phyloP scores from a whole-genome alignment of 2,329 filamentous ascomycete species.

The Colletotrichum sublineola region DNA sequence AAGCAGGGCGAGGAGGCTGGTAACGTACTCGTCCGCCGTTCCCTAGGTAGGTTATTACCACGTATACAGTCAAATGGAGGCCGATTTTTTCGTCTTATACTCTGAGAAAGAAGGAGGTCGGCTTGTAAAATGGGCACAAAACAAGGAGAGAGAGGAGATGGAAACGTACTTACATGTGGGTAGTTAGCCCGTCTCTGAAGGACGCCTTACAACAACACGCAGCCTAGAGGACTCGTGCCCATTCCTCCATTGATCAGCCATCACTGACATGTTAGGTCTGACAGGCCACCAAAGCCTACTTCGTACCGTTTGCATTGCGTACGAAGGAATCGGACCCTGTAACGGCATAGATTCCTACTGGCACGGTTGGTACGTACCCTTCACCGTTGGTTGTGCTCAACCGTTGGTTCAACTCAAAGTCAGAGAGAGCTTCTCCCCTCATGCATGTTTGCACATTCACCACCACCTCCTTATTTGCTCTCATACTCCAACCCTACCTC shows the following conservation, averaged over 20 bases:
- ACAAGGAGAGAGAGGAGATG: background rate
- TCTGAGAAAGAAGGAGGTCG: too few relatives aligned
- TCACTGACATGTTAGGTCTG: slow-evolving; percentile 7
- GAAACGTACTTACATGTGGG: background rate
- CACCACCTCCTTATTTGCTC: background rate
- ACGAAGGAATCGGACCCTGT: slow-evolving; percentile 12
- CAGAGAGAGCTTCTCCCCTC: background rate
- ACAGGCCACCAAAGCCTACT: slow-evolving; percentile 20
- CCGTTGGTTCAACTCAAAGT: slow-evolving; percentile 14
- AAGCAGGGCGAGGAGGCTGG: background rate
- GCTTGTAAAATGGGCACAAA: background rate
- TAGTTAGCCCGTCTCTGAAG: too few relatives aligned
- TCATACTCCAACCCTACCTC: background rate
- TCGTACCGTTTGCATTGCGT: slow-evolving; percentile 15
- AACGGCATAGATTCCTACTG: slow-evolving; percentile 33
- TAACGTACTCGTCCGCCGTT: background rate
- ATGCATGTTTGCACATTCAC: background rate
- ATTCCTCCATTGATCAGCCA: slow-evolving; percentile 16
- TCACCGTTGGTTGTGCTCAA: slow-evolving; percentile 15
- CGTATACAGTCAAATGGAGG: background rate
- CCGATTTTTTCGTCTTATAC: background rate
- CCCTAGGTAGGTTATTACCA: background rate
- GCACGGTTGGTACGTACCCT: slow-evolving; percentile 22
- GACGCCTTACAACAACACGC: background rate
- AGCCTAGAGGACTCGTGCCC: background rate